These are phyloP conservation scores for Radiomyces spectabilis DNA, from an alignment of 192 early-diverging fungal species.

Conservation along the genomic window DNA sequence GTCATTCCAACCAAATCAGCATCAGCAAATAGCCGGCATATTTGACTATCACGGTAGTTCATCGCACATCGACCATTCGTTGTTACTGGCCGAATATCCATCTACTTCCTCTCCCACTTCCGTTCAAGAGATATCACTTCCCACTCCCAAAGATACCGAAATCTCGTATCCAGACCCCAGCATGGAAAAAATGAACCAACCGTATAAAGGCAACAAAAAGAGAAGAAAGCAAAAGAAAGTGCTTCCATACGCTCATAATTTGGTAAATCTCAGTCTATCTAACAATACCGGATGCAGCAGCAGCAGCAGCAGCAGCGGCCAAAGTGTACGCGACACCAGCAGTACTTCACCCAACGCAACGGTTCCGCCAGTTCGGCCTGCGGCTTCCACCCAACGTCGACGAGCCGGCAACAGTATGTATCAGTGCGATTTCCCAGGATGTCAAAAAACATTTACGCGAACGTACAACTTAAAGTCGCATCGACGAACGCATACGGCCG, in stretches of 20 bases:
- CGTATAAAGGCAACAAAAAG: conserved; percentile 1
- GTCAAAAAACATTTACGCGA: conserved; percentile 51
- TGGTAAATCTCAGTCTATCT: neutral
- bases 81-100: too few species aligned
- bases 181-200: too few species aligned
- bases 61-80: too few species aligned
- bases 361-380: neutral
- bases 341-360: neutral
- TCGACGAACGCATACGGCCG: conserved; percentile 56
- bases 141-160: too few species aligned
- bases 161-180: too few species aligned
- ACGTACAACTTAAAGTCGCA: conserved; percentile 68
- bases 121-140: too few species aligned
- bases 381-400: neutral
- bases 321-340: neutral
- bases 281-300: neutral
- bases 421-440: conserved; percentile 19
- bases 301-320: neutral
- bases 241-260: neutral
- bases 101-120: too few species aligned
- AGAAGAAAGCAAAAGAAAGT: neutral
- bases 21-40: too few species aligned
- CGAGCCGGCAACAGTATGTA: neutral
- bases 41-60: too few species aligned
- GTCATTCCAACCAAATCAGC: too few species aligned